Conservation (phyloP, 768 basidiomycete species). For the Paxillus rubicundulus region DNA sequence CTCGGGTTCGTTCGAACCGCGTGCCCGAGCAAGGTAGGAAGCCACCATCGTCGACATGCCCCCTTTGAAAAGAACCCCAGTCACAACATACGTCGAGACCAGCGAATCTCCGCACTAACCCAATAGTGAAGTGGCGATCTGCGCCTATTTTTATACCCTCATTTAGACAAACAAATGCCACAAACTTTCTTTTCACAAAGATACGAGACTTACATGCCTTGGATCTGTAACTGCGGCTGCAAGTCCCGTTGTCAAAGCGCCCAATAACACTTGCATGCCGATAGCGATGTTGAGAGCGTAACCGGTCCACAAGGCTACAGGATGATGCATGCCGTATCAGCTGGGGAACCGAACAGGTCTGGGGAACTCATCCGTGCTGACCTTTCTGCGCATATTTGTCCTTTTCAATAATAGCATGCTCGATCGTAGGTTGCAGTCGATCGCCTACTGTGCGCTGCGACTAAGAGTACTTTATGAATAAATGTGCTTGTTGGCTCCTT, state of each 20-base stretch:
- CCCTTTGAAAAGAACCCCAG: slow-evolving; percentile 35
- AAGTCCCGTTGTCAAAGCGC: slow-evolving; percentile 65
- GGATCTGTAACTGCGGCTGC: slow-evolving; percentile 47
- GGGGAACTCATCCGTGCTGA: slow-evolving; percentile 2
- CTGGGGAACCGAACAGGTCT: neutral
- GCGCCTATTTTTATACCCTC: slow-evolving; percentile 23
- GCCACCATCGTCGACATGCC: slow-evolving; percentile 65
- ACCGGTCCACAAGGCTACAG: slow-evolving; percentile 30
- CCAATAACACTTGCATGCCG: slow-evolving; percentile 59
- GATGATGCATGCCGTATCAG: slow-evolving; percentile 1
- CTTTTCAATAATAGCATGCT: slow-evolving; percentile 44
- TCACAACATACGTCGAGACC: neutral
- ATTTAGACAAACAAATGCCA: neutral
- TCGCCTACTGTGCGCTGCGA: slow-evolving; percentile 44
- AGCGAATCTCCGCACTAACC: slow-evolving; percentile 23
- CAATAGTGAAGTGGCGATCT: slow-evolving; percentile 40
- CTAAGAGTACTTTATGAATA: neutral
- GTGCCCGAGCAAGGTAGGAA: slow-evolving; percentile 67
- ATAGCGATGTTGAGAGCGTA: slow-evolving; percentile 50
- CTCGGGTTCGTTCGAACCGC: slow-evolving; percentile 72
- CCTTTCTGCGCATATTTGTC: slow-evolving; percentile 49
- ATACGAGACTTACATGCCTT: slow-evolving; percentile 35
- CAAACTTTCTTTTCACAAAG: no score
- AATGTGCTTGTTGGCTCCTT: no score
- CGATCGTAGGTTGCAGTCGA: slow-evolving; percentile 53